Evolutionary conservation across 1,284 basidiomycete species (phyloP).

Genomic region (Ganoderma lingzhi): DNA sequence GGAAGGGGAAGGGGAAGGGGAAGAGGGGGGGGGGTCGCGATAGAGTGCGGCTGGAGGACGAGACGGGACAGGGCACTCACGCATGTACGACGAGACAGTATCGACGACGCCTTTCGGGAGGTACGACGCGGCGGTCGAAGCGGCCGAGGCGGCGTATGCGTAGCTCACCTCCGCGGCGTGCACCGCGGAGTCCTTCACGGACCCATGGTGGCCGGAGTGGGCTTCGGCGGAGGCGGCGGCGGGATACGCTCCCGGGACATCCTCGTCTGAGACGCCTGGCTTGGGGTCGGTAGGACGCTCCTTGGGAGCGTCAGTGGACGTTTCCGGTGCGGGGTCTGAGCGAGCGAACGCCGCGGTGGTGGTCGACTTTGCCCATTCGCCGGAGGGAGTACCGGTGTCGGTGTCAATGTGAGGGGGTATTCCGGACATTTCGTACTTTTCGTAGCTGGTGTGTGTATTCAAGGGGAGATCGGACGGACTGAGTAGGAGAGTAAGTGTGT

Average conservation of each 20-base stretch:
- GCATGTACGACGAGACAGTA: conserved; percentile 39
- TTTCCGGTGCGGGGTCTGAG: conserved; percentile 33
- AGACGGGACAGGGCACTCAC: conserved; percentile 30
- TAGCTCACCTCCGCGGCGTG: conserved; percentile 29
- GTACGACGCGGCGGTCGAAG: conserved; percentile 38
- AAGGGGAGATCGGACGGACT: not conserved
- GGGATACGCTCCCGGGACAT: conserved; percentile 41
- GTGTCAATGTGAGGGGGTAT: conserved; percentile 37
- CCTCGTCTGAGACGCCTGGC: conserved; percentile 27
- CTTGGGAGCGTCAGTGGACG: conserved; percentile 27
- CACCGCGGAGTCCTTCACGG: conserved; percentile 21
- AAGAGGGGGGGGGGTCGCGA: not conserved
- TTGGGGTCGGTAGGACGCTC: conserved; percentile 22
- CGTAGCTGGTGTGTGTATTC: not conserved
- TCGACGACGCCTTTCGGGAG: conserved; percentile 38
- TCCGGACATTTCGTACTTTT: conserved; percentile 35
- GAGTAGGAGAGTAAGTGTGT: not conserved
- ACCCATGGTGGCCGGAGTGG: conserved; percentile 9
- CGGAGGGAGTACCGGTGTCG: conserved; percentile 38
- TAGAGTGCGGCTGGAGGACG: not conserved
- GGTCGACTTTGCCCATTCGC: conserved; percentile 42
- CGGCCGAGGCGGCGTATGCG: conserved; percentile 31
- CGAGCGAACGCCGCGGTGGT: conserved; percentile 38
- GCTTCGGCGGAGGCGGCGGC: conserved; percentile 20
- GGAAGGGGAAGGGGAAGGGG: too few relatives aligned